Evolutionary conservation across 306 rosid species (phyloP).

Genomic region (Hippophae gyantsensis): DNA sequence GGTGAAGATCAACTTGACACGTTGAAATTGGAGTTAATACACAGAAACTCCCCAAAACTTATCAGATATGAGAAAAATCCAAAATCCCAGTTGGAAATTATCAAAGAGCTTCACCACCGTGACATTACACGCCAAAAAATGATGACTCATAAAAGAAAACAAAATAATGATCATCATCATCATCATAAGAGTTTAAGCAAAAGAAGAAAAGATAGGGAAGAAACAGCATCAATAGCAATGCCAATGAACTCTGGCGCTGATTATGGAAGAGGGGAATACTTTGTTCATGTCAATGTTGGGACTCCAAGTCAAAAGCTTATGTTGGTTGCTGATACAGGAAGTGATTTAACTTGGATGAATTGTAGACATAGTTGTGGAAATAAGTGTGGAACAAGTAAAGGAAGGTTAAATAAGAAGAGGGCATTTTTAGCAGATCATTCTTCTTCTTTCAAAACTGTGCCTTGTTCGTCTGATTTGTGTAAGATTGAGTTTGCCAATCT

Average conservation of each 20-base stretch:
- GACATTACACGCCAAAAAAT: constrained; percentile 23
- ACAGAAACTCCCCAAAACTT: constrained; percentile 28
- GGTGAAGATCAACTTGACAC: neutral
- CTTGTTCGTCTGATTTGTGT: constrained; percentile 44
- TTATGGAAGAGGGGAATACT: constrained; percentile 44
- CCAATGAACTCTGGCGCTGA: constrained; percentile 46
- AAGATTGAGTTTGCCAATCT: constrained; percentile 26
- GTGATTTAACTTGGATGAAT: constrained; percentile 70
- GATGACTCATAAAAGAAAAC: constrained; percentile 11
- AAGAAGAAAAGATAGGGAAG: constrained; percentile 15
- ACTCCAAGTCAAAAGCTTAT: constrained; percentile 45
- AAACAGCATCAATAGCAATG: constrained; percentile 20
- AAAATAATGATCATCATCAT: neutral
- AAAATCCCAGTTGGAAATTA: constrained; percentile 6
- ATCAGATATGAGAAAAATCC: neutral
- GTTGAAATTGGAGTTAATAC: constrained; percentile 41
- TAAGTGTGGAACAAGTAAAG: neutral
- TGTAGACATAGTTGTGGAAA: constrained; percentile 22
- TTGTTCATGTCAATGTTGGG: constrained; percentile 52
- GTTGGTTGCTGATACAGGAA: constrained; percentile 65
- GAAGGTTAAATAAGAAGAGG: constrained; percentile 1
- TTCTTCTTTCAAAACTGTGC: constrained; percentile 24
- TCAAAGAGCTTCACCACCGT: constrained; percentile 27
- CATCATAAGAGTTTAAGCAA: neutral
- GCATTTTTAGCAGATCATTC: constrained; percentile 44